Evolutionary conservation across 192 early-diverging fungal species (phyloP), one percentile per base, ranked within the genome.

Genomic region (Gryganskiella cystojenkinii): DNA sequence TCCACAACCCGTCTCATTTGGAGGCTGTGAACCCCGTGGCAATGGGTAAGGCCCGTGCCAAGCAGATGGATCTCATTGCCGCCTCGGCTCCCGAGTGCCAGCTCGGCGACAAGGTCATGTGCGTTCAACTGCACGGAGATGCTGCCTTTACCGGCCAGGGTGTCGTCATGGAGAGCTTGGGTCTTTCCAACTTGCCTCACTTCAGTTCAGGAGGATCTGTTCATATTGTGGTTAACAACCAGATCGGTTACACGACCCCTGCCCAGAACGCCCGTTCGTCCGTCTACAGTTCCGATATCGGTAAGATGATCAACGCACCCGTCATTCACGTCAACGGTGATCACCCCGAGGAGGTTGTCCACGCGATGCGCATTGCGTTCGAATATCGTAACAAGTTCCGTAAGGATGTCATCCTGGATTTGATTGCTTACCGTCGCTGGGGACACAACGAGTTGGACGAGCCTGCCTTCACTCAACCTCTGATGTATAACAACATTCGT

Each of bases 161-260:
- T 30, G 93, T 98, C 10, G 94, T 98, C 19, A 98, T 94, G 86
- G 97, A 99, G 78, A 93, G 95, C n/a, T 83, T 99, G 40, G 95
- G 95, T 7, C 75, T 99, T 30, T 98, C 97, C 20, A 98, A 98
- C 71, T 81, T 99, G 51, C 95, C 97, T 6, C 97, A 98, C 67
- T 99, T 93, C 82, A 93, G 93, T 10, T 92, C 92, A 2, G 97
- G 97, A 75, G 97, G 97, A 20, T 95, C 94, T 4, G 80, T 99
- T n/a, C 97, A 99, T 70, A 87, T 99, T 66, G 97, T 99, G 51
- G 95, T 99, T 71, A 99, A 99, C 80, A 99, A 99, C 83, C 97
- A 99, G 84, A 90, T 99, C 54, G 93, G 93, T 30, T 99, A 97
- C 83, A 99, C 96, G 0, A 99, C 96, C n/a, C 95, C 95, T 15